Percentiles rank a stretch among this genome's conserved stretches.
Evolutionary conservation across 805 yeast species (phyloP).

Genomic region (Candida oleophila): DNA sequence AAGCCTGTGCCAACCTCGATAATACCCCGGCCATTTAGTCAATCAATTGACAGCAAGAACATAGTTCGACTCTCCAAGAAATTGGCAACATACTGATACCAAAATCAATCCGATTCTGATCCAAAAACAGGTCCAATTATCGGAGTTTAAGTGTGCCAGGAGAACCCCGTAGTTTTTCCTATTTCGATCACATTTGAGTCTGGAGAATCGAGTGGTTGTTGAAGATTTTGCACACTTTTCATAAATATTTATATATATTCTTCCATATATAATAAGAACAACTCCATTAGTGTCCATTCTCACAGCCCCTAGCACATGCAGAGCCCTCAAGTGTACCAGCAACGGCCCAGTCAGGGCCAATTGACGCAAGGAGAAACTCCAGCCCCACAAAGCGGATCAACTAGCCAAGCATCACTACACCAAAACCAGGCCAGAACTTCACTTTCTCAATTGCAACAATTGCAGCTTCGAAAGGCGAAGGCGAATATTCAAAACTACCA

Average conservation of each 20-base stretch:
- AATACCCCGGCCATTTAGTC: not conserved
- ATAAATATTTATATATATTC: too few species aligned
- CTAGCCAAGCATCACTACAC: not conserved
- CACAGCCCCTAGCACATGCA: not conserved
- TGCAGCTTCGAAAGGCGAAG: conserved; percentile 18
- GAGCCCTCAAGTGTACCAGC: not conserved
- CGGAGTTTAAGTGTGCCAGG: not conserved
- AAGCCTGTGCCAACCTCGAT: not conserved
- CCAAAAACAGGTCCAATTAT: not conserved
- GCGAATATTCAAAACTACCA: conserved; percentile 40
- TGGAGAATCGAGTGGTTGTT: not conserved
- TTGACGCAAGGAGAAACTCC: not conserved
- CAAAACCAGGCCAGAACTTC: not conserved
- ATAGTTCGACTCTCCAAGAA: not conserved
- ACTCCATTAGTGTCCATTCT: not conserved
- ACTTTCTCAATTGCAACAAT: conserved; percentile 21
- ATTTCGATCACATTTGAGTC: not conserved
- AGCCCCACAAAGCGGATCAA: not conserved
- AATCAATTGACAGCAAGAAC: not conserved
- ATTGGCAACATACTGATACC: not conserved
- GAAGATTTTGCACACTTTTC: not conserved
- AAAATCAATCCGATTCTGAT: too few species aligned
- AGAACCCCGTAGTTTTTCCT: not conserved
- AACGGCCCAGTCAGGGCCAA: not conserved
- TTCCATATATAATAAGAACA: too few species aligned